A percentile compares a stretch with the other conserved stretches of the same genome.
phyloP scores from a whole-genome alignment of 108 stramenopile genomes.

The Hondaea fermentalgiana region DNA sequence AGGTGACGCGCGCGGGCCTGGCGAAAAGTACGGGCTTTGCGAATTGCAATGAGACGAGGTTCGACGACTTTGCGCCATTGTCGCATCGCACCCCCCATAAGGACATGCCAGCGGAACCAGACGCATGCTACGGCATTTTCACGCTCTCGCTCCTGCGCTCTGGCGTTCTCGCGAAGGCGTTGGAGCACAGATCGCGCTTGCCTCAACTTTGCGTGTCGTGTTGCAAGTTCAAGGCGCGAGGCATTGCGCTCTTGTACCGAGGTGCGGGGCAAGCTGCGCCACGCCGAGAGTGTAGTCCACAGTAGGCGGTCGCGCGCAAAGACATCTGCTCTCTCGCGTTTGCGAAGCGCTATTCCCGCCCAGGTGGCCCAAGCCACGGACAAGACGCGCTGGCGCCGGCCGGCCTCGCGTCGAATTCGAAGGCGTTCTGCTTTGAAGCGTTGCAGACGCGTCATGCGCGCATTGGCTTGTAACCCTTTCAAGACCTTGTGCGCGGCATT shows the following conservation, averaged over 20 bases:
- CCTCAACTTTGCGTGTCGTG: background rate
- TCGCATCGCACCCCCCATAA: background rate
- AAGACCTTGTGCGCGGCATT: background rate
- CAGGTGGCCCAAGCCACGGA: background rate
- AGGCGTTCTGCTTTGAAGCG: background rate
- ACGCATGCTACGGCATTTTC: background rate
- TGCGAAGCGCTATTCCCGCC: background rate
- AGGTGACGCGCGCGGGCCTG: background rate
- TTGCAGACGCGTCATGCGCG: background rate
- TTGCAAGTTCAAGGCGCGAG: background rate
- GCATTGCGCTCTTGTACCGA: background rate
- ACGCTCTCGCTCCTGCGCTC: background rate
- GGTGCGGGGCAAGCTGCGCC: background rate
- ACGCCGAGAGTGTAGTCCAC: background rate
- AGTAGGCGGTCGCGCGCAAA: background rate
- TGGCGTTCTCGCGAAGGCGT: background rate
- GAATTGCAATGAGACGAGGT: background rate
- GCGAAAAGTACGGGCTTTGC: background rate
- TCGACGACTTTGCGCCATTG: background rate
- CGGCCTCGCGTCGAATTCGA: background rate
- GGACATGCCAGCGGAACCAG: background rate
- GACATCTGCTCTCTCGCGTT: background rate
- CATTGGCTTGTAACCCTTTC: background rate
- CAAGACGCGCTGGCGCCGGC: background rate
- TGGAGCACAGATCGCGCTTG: background rate